Conservation (phyloP, 2,329 filamentous ascomycete species). For the Elsinoe necatrix region DNA sequence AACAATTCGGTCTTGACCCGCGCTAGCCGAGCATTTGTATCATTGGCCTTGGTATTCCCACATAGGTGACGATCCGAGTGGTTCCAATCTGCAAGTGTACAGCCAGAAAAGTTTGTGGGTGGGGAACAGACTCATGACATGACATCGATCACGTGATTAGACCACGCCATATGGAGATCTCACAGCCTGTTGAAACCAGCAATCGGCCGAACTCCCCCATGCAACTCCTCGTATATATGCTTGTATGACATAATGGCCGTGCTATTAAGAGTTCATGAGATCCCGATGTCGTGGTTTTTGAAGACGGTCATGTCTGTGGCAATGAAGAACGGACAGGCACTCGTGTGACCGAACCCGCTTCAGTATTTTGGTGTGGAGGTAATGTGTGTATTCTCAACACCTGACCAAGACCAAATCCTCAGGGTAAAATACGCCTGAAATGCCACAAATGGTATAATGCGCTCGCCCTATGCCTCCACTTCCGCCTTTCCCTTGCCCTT, state of each 20-base stretch:
- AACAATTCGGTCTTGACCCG: background rate
- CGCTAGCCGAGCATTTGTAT: background rate
- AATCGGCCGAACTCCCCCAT: background rate
- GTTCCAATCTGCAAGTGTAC: too few species aligned
- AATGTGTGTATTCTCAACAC: background rate
- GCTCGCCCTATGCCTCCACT: background rate
- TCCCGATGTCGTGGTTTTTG: background rate
- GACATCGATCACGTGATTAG: too few species aligned
- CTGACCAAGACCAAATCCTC: background rate
- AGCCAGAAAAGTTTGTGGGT: too few species aligned
- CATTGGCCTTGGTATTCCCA: background rate
- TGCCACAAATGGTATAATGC: slow-evolving; percentile 4
- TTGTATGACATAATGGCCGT: background rate
- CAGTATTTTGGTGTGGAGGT: too few species aligned
- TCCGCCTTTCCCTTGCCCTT: background rate
- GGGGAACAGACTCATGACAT: too few species aligned
- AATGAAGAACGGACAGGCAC: background rate
- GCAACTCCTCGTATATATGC: background rate
- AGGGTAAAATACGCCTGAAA: background rate
- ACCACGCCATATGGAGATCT: slow-evolving; percentile 6
- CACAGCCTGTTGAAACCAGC: background rate
- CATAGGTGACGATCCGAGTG: too few species aligned
- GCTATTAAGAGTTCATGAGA: too few species aligned
- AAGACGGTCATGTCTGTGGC: background rate
- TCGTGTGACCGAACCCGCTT: too few species aligned